Evolutionary conservation across 169 alveolate species (phyloP), one percentile per base, ranked within the genome.

Genomic region (Eimeria acervulina): DNA sequence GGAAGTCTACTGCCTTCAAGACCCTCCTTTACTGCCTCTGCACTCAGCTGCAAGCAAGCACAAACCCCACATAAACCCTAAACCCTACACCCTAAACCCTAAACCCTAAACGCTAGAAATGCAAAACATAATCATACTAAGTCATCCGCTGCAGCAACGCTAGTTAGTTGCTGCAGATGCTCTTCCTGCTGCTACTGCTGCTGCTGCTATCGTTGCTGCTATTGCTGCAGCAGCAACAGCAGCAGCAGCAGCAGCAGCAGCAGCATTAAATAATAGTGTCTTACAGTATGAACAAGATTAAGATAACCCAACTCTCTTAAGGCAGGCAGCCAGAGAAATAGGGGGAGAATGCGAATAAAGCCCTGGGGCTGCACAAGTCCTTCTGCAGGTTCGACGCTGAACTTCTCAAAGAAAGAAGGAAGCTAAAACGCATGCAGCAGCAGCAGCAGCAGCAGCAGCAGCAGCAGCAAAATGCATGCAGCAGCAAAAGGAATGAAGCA

Each of bases 401-500:
- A 95, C 44, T 95, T 95, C 78, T 84, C 96, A 44, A 95, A 95
- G 51, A 95, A 76, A 38, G n/a, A n/a, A n/a, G n/a, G n/a, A n/a
- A n/a, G n/a, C n/a, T 23, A 63, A 31, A 13, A 19, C 47, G 51
- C 84, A 36, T 72, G 80, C 83, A 72, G 84, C 52, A 19, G 84
- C 51, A 36, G 47, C 84, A 17, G 52, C 84, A 17, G 84, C 84
- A 36, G 84, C 84, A 26, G 84, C 51, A 26, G 52, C n/a, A 63
- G 15, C 74, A 63, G n/a, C 74, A 4, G 15, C 8, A 17, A 63
- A 6, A n/a, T 5, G 8, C 31, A n/a, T 8, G 15, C 26, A 63
- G n/a, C n/a, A n/a, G n/a, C n/a, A n/a, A n/a, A n/a, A n/a, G n/a
- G n/a, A n/a, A n/a, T n/a, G n/a, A n/a, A n/a, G n/a, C n/a, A n/a